Conservation (phyloP, 1,284 basidiomycete species). For the Sporisorium reilianum region DNA sequence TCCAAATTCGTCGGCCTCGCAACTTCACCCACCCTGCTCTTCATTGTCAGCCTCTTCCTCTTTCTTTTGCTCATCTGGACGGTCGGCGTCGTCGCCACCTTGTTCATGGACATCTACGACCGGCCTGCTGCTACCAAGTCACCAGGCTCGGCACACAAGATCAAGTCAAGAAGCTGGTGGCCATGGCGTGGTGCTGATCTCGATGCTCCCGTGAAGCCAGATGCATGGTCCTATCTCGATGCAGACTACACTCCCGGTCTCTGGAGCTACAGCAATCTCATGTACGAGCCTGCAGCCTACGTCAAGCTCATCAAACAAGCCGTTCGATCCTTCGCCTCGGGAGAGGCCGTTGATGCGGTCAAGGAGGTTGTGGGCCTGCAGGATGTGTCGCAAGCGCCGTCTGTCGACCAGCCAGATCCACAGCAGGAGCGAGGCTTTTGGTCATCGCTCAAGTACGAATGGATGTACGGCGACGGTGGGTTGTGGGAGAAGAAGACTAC, state of each 20-base stretch:
- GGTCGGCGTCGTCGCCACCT: conserved; percentile 39
- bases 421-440: conserved; percentile 31
- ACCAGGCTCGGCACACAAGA: neutral
- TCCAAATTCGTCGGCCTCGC: conserved; percentile 57
- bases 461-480: conserved; percentile 53
- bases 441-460: conserved; percentile 44
- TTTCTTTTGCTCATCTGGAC: conserved; percentile 50
- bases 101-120: conserved; percentile 45
- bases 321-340: conserved; percentile 46
- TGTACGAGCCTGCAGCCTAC: conserved; percentile 50
- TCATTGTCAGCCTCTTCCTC: conserved; percentile 45
- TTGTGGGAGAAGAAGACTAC: conserved; percentile 29
- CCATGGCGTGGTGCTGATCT: conserved; percentile 21
- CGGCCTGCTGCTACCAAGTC: conserved; percentile 3
- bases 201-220: conserved; percentile 13
- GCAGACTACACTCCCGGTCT: conserved; percentile 25
- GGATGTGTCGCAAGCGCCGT: conserved; percentile 1
- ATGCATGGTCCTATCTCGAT: conserved; percentile 41
- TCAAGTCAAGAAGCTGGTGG: conserved; percentile 27
- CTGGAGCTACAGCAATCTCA: conserved; percentile 36
- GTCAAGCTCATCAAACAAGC: conserved; percentile 48
- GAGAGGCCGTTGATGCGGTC: conserved; percentile 40
- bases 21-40: conserved; percentile 42
- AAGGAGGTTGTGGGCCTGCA: conserved; percentile 32
- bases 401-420: neutral